Evolutionary conservation across 2,329 filamentous ascomycete species (phyloP), one percentile per base, ranked within the genome.

Genomic region (Coniella vitis): DNA sequence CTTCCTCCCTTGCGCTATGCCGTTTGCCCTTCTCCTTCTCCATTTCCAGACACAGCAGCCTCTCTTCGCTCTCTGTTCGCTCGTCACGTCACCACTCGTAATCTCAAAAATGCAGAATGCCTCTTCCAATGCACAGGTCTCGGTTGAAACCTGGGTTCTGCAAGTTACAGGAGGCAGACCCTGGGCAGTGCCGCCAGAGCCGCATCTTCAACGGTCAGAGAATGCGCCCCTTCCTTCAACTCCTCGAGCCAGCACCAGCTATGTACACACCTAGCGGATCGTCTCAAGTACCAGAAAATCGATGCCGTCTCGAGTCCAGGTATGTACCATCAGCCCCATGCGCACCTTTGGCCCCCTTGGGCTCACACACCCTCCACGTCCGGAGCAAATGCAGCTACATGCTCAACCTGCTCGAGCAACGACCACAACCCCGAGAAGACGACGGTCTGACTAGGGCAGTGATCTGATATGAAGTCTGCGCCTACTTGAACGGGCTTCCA

Each of bases 301-400:
- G n/a, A n/a, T n/a, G n/a, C n/a, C n/a, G n/a, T n/a, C n/a, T n/a
- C n/a, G n/a, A n/a, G n/a, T 16, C 8, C 29, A 17, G 46, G 41
- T n/a, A 47, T 32, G 16, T 37, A 20, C 32, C 19, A 37, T 36
- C 50, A 49, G 42, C 42, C 46, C 49, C 46, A 42, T 37, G 25
- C 36, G 41, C 49, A 44, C 45, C 25, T 22, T n/a, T 34, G 16
- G 36, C 12, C 36, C 41, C 45, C 45, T 16, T 42, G 31, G 7
- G 9, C 21, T 38, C 19, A 45, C 17, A 45, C 45, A 37, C 34
- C 40, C 42, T 41, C 41, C 32, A 45, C 36, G 29, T 45, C 20
- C 32, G 17, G 34, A 46, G 19, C 29, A 20, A 32, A 42, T 39
- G 22, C 43, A 25, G 34, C 43, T 19, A 38, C 19, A 31, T 38